phyloP scores from a whole-genome alignment of 805 yeast species.

The Candida andamanensis region DNA sequence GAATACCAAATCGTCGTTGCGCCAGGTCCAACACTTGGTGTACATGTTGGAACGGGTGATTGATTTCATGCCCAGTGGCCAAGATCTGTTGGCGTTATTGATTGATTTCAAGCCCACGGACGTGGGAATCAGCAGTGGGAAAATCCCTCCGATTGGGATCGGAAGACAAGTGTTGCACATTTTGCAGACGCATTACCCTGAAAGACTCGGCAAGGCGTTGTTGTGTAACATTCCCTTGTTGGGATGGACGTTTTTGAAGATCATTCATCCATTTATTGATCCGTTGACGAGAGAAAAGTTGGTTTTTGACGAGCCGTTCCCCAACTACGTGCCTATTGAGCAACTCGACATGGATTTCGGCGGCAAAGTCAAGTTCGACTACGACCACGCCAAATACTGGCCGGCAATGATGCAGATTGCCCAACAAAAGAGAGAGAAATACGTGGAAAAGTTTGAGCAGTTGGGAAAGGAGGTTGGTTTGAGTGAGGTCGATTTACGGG shows the following conservation, averaged over 20 bases:
- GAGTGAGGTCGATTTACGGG: slow-evolving; percentile 76
- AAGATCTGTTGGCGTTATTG: slow-evolving; percentile 84
- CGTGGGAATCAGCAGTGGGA: slow-evolving; percentile 50
- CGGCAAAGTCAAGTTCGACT: slow-evolving; percentile 80
- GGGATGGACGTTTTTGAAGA: slow-evolving; percentile 86
- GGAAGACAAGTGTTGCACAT: slow-evolving; percentile 92
- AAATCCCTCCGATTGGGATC: slow-evolving; percentile 81
- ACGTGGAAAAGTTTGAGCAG: slow-evolving; percentile 60
- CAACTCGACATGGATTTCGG: slow-evolving; percentile 84
- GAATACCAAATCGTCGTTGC: slow-evolving; percentile 82
- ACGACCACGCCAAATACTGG: slow-evolving; percentile 79
- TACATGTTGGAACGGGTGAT: slow-evolving; percentile 89
- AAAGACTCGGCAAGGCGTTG: slow-evolving; percentile 88
- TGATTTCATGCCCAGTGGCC: slow-evolving; percentile 94
- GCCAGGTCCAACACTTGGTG: slow-evolving; percentile 95
- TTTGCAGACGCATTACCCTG: slow-evolving; percentile 96
- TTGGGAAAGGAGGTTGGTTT: slow-evolving; percentile 71
- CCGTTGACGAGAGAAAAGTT: slow-evolving; percentile 92
- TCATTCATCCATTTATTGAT: slow-evolving; percentile 94
- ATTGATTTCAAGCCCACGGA: slow-evolving; percentile 89
- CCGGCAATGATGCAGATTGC: slow-evolving; percentile 61
- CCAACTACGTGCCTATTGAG: slow-evolving; percentile 70
- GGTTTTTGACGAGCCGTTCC: slow-evolving; percentile 86
- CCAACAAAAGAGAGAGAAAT: slow-evolving; percentile 51
- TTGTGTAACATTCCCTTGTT: slow-evolving; percentile 90